Conservation (phyloP, 208 protist genomes). For the Wallacemonas sp. region DNA sequence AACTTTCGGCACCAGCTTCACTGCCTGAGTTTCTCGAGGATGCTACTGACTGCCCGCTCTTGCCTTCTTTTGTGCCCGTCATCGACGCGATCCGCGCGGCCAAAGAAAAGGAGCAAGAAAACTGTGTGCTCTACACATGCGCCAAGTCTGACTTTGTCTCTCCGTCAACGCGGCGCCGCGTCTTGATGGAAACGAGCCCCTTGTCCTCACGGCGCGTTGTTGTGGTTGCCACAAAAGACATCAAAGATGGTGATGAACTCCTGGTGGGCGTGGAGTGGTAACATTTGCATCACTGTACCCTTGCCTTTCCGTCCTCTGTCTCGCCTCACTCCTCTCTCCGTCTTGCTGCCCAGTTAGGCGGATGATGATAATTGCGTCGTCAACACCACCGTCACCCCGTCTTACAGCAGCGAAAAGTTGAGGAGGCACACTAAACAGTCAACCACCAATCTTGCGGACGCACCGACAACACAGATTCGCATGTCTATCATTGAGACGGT, state of each 20-base stretch:
- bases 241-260: conserved; percentile 72
- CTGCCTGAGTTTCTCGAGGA: conserved; percentile 61
- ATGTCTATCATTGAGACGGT: too few species aligned
- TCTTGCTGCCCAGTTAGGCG: too few species aligned
- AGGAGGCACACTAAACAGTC: too few species aligned
- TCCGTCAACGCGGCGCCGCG: conserved; percentile 45
- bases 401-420: too few species aligned
- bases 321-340: too few species aligned
- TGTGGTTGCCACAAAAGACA: conserved; percentile 59
- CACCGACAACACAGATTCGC: too few species aligned
- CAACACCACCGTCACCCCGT: too few species aligned
- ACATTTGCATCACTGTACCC: too few species aligned
- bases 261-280: conserved; percentile 52
- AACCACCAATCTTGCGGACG: too few species aligned
- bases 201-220: conserved; percentile 63
- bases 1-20: conserved; percentile 67
- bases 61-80: conserved; percentile 80
- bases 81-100: conserved; percentile 67
- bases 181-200: conserved; percentile 55
- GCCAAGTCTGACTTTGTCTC: conserved; percentile 75
- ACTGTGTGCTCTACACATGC: conserved; percentile 81
- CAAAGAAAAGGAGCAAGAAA: conserved; percentile 14
- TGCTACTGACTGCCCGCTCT: conserved; percentile 41
- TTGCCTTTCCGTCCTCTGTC: too few species aligned
- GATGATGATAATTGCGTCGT: too few species aligned